Evolutionary conservation across 352 stramenopile species (phyloP).

Genomic region (Phytophthora foliorum): DNA sequence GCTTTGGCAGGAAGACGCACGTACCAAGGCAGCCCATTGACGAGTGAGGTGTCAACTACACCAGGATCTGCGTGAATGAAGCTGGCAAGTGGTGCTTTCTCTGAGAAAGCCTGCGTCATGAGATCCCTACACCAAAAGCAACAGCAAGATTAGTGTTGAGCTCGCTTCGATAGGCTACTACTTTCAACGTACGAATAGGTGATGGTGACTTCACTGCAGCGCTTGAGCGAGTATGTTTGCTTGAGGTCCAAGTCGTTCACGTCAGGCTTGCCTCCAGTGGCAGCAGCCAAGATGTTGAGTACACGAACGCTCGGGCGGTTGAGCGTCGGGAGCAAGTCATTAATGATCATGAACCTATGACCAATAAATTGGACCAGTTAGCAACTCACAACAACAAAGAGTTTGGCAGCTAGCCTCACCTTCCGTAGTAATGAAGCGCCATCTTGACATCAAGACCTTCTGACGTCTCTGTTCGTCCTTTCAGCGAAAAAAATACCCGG

Average conservation of each 20-base stretch:
- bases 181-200: conserved; percentile 21
- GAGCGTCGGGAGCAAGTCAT: conserved; percentile 12
- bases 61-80: conserved; percentile 25
- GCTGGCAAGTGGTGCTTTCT: conserved; percentile 17
- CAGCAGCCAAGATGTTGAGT: conserved; percentile 21
- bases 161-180: no score
- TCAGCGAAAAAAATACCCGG: conserved; percentile 17
- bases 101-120: conserved; percentile 26
- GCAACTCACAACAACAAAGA: no score
- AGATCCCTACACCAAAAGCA: conserved; percentile 12
- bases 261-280: conserved; percentile 10
- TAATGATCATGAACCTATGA: conserved; percentile 23
- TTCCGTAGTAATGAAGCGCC: conserved; percentile 26
- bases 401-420: neutral
- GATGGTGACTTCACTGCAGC: conserved; percentile 21
- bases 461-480: conserved; percentile 15
- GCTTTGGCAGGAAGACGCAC: conserved; percentile 6
- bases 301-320: conserved; percentile 19
- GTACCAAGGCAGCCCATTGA: conserved; percentile 20
- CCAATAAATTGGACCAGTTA: no score
- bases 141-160: no score
- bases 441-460: conserved; percentile 30
- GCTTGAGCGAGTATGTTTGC: conserved; percentile 22
- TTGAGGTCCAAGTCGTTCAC: conserved; percentile 30
- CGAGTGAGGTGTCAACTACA: conserved; percentile 11